Evolutionary conservation across 2,329 filamentous ascomycete species (phyloP), one percentile per base, ranked within the genome.

Genomic region (Ophiocordyceps sinensis): DNA sequence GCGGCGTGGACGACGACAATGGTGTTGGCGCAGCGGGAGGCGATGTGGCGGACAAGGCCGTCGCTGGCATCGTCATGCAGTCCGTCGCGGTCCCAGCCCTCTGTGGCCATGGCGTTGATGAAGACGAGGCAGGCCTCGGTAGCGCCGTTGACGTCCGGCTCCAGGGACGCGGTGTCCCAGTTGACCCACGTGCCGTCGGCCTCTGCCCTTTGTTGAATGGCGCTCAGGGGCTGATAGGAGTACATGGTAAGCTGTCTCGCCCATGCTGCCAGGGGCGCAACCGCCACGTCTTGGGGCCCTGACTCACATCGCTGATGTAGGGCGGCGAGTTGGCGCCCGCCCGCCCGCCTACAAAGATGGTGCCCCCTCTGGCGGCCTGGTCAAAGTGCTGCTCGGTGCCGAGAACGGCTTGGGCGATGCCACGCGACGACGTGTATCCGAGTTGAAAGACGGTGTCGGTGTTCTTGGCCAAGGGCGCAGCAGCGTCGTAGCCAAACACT

Each of bases 101-200:
- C 87, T 0, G 84, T 83, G 1, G 82, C 75, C 55, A 88, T 85
- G 29, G 70, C 74, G 54, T 82, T 94, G 42, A 79, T 82, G 56
- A 94, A 94, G 1, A 91, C 86, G 34, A 95, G 53, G 81, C 94
- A 39, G 38, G 84, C 76, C 3, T 80, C 70, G 1, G 53, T 53
- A 4, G 62, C 60, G 3, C 49, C 53, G n/a, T 64, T 63, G 13
- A 65, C 59, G 4, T 51, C 51, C 0, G 56, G 56, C 7, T 59
- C 43, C 14, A 49, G 48, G 1, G 57, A 61, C 4, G 53, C 49
- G 1, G 61, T 48, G 31, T 64, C 70, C 62, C 46, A 82, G 57
- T 43, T 72, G 0, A 82, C 58, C 45, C 69, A 68, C 0, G 73
- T 75, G n/a, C 64, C 65, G 44, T 80, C 75, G 3, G 62, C 53